Base-by-base conservation (phyloP, 805 yeast genomes). In the Kodamaea hsintzibuensis region DNA sequence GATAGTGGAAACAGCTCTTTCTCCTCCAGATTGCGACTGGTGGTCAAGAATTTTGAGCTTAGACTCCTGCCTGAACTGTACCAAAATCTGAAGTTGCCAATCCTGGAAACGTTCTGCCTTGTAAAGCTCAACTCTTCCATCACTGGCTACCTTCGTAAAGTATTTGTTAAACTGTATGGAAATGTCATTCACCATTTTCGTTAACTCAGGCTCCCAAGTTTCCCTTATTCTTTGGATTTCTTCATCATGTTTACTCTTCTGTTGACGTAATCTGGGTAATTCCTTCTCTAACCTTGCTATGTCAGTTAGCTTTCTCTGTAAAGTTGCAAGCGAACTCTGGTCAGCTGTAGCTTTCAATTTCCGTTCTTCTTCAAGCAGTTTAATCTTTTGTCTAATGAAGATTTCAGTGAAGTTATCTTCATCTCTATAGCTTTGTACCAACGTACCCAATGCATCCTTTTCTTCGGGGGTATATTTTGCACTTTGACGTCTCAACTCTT, bases 21-120 rank as follows among this genome's bases (percentile, higher is more conserved):
- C 99, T 49, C 99, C 99, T 53, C 99, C 99, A 1, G 97, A 90
- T 67, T 95, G 99, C 2, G 93, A 83, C 54, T 88, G 91, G n/a
- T 90, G 83, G 62, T 90, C 92, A 48, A 95, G 76, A 16, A 82
- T 81, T 57, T 85, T 84, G 55, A 88, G 68, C n/a, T 79, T 84
- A 13, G 91, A 84, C 47, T 79, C 82, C 59, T 88, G 91, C 64
- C 99, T 80, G 68, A 95, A 95, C 57, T 90, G 85, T 7, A 95
- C 98, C 67, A 84, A 67, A 44, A 96, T 89, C 55, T 89, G 88
- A 49, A 95, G 71, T 61, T 83, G 82, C 99, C 99, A 95, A 49
- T 90, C 85, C 16, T 79, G 73, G 64, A 73, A 90, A 55, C 80
- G 71, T 1, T 78, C 82, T 17, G 74, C 78, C 35, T 76, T 78